These are phyloP conservation scores for Cerioporus squamosus DNA, from an alignment of 1,284 basidiomycete species.

Conservation along the genomic window DNA sequence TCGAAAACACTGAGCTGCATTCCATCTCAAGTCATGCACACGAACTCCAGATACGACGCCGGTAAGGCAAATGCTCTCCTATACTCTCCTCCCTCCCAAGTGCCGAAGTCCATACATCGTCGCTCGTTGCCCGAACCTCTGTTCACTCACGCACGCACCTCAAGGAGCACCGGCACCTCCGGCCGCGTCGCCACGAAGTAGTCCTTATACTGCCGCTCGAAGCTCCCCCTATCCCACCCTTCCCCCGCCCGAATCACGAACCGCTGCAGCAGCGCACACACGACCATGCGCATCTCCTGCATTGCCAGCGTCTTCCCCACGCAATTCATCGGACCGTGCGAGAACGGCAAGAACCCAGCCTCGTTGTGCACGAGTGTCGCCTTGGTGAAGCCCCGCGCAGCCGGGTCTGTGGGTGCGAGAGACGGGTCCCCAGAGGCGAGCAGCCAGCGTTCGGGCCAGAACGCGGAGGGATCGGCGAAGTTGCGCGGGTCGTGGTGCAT, in stretches of 20 bases:
- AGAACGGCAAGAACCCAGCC: conserved; percentile 34
- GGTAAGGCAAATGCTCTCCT: no score
- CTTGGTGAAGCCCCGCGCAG: neutral
- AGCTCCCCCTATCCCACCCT: conserved; percentile 25
- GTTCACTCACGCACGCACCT: no score
- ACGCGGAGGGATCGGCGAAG: conserved; percentile 33
- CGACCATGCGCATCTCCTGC: conserved; percentile 27
- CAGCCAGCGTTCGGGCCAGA: conserved; percentile 39
- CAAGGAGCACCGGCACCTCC: conserved; percentile 21
- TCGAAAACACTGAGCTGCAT: no score
- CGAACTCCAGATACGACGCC: no score
- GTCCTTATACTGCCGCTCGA: conserved; percentile 27
- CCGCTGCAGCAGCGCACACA: conserved; percentile 29
- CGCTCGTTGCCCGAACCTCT: no score
- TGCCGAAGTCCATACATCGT: no score
- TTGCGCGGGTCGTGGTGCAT: conserved; percentile 37
- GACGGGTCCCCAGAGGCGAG: neutral
- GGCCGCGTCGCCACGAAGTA: conserved; percentile 22
- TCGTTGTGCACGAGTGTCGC: conserved; percentile 23
- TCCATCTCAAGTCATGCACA: no score
- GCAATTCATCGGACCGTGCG: conserved; percentile 34
- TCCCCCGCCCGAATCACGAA: conserved; percentile 29
- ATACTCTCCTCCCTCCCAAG: no score
- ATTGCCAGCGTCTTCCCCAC: conserved; percentile 36
- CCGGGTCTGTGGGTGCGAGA: neutral